Conservation (phyloP, 148 eudicot species). For the Hydrangea macrophylla region DNA sequence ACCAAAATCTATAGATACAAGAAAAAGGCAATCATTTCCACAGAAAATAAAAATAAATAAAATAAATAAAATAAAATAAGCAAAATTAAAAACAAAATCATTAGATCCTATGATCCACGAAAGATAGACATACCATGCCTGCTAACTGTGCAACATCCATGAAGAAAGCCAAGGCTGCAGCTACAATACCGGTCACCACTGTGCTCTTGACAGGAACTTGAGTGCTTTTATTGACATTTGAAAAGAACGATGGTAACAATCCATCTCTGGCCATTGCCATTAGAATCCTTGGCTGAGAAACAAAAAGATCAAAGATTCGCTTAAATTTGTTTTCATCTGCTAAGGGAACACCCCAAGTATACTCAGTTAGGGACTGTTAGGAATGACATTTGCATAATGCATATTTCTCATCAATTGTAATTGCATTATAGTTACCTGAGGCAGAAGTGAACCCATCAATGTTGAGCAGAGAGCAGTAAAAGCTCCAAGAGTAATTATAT, state of each 20-base stretch:
- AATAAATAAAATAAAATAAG: no score
- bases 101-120: not conserved
- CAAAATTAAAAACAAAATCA: not conserved
- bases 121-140: constrained; percentile 68
- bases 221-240: constrained; percentile 63
- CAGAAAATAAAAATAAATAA: no score
- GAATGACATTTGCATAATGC: no score
- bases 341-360: not conserved
- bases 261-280: constrained; percentile 99
- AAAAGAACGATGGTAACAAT: constrained; percentile 88
- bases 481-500: no score
- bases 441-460: constrained; percentile 90
- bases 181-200: constrained; percentile 60
- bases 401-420: no score
- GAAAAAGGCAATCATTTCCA: not conserved
- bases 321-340: not conserved
- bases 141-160: constrained; percentile 94
- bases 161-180: constrained; percentile 71
- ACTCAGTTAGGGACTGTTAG: no score
- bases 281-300: constrained; percentile 80
- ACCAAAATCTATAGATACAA: not conserved
- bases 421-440: constrained; percentile 50
- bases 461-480: constrained; percentile 40
- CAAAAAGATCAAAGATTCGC: constrained; percentile 16
- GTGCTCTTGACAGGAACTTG: constrained; percentile 96